These are phyloP conservation scores for Candida fluviatilis DNA, from an alignment of 805 yeast species.

Conservation along the genomic window DNA sequence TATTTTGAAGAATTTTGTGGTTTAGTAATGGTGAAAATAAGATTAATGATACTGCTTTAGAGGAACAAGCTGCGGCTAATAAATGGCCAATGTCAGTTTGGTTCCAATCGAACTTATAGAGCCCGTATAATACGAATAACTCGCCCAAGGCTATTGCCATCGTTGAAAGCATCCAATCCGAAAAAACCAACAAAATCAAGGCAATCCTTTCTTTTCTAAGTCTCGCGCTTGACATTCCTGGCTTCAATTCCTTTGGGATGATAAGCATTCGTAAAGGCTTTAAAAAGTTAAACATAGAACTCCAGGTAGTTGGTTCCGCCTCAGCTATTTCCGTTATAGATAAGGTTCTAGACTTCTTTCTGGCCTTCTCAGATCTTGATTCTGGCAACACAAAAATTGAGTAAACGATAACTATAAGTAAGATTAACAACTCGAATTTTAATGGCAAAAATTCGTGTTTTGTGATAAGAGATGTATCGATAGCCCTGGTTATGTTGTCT, in stretches of 20 bases:
- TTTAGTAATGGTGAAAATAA: slow-evolving; percentile 46
- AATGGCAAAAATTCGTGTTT: slow-evolving; percentile 29
- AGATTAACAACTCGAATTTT: slow-evolving; percentile 26
- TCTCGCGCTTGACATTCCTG: slow-evolving; percentile 12
- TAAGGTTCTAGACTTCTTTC: slow-evolving; percentile 46
- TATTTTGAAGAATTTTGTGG: slow-evolving; percentile 33
- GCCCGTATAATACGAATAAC: slow-evolving; percentile 48
- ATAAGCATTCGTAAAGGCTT: slow-evolving; percentile 53
- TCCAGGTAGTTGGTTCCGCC: slow-evolving; percentile 1
- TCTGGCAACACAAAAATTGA: slow-evolving; percentile 47
- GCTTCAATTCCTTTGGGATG: slow-evolving; percentile 40
- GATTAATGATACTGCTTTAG: slow-evolving; percentile 47
- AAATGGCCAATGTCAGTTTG: slow-evolving; percentile 53
- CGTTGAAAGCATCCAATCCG: slow-evolving; percentile 39
- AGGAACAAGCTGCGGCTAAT: slow-evolving; percentile 47
- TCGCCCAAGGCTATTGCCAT: slow-evolving; percentile 33
- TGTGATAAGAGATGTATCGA: slow-evolving; percentile 10
- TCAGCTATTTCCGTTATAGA: slow-evolving; percentile 16
- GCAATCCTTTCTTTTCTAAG: slow-evolving; percentile 22
- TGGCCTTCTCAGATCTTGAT: slow-evolving; percentile 55
- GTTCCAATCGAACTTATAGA: slow-evolving; percentile 50
- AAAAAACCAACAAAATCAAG: slow-evolving; percentile 44
- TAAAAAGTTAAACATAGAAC: slow-evolving; percentile 19
- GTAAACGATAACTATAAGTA: slow-evolving; percentile 27
- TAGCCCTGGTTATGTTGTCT: not conserved